Evolutionary conservation across 805 yeast species (phyloP).

Genomic region (Candida odintsovae): DNA sequence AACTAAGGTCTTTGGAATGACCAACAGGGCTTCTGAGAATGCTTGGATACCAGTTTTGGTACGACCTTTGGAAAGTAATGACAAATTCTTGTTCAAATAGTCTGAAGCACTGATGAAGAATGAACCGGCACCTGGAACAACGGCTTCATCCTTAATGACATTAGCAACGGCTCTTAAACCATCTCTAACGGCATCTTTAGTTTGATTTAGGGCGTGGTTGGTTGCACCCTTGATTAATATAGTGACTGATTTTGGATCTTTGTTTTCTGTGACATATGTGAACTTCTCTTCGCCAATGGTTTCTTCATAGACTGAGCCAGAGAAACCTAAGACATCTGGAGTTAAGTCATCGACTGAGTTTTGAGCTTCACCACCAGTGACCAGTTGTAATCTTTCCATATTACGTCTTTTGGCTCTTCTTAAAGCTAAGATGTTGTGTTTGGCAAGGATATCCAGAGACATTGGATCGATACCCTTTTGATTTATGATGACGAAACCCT

Average conservation of each 20-base stretch:
- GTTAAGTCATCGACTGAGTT: constrained; percentile 91
- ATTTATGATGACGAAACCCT: constrained; percentile 89
- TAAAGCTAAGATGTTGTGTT: constrained; percentile 86
- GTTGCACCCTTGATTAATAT: constrained; percentile 93
- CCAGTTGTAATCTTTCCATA: constrained; percentile 96
- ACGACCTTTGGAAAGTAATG: constrained; percentile 70
- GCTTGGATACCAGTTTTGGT: constrained; percentile 88
- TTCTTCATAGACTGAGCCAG: constrained; percentile 89
- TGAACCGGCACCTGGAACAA: constrained; percentile 97
- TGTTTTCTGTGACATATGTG: constrained; percentile 88
- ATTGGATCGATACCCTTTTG: constrained; percentile 99
- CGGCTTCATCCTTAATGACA: constrained; percentile 75
- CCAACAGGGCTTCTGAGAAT: constrained; percentile 84
- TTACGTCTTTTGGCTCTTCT: constrained; percentile 98
- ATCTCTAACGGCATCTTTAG: constrained; percentile 95
- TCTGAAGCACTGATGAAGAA: constrained; percentile 80
- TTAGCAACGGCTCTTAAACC: constrained; percentile 94
- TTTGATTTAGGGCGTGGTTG: constrained; percentile 80
- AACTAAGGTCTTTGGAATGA: constrained; percentile 89
- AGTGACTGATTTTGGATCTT: constrained; percentile 86
- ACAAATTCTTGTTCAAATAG: constrained; percentile 48
- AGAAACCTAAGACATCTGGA: constrained; percentile 74
- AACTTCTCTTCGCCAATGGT: constrained; percentile 96
- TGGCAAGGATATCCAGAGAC: constrained; percentile 91
- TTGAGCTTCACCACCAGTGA: constrained; percentile 97